Evolutionary conservation across 257 asterid genomes (phyloP).

Genomic region (Scutellaria galericulata): DNA sequence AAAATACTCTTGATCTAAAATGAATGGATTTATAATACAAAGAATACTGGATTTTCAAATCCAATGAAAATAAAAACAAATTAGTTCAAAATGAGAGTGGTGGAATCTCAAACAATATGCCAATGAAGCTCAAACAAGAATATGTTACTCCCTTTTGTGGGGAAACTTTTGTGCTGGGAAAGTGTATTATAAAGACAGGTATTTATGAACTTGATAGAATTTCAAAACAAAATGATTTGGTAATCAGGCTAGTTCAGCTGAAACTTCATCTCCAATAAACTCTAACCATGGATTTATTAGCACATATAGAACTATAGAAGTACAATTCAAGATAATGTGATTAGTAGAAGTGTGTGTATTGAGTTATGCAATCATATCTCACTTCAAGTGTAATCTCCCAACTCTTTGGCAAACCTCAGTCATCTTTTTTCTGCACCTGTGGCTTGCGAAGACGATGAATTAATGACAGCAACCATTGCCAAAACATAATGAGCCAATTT

Average conservation of each 20-base stretch:
- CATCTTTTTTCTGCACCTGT: constrained; percentile 57
- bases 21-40: no score
- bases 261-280: constrained; percentile 12
- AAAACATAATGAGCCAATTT: constrained; percentile 57
- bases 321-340: not conserved
- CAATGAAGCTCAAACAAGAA: no score
- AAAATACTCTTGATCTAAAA: no score
- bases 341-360: constrained; percentile 7
- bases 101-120: no score
- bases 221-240: not conserved
- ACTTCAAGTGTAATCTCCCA: not conserved
- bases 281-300: not conserved
- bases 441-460: constrained; percentile 58
- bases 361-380: not conserved
- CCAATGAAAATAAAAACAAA: no score
- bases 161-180: no score
- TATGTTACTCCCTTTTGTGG: no score
- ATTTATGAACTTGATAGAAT: not conserved
- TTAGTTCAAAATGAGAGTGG: no score
- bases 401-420: constrained; percentile 37
- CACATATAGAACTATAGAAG: not conserved
- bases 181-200: no score
- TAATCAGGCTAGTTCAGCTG: not conserved
- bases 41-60: no score
- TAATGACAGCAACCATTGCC: constrained; percentile 81